Evolutionary conservation across 108 stramenopile species (phyloP), one percentile per base, ranked within the genome.

Genomic region (Cyclotella atomus): DNA sequence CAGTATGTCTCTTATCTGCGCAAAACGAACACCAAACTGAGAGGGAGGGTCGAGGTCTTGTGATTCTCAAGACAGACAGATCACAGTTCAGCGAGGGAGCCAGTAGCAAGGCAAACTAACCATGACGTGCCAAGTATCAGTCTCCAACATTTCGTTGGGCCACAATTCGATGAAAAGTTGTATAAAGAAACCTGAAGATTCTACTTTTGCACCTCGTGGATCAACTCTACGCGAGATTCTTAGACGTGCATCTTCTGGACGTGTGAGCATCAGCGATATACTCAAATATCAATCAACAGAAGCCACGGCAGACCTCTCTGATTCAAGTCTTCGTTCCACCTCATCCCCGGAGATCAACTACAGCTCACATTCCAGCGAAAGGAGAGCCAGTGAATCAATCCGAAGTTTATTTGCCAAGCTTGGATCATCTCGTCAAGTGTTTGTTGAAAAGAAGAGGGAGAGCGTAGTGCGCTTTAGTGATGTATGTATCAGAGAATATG

Each of bases 401-500:
- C 52, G 10, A 1, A 10, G 21, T 52, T 23, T 52, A 6, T 52
- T 19, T 19, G 20, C 1, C 23, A n/a, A 23, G 52, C 23, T 52
- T n/a, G 52, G 52, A 23, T 52, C 52, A 5, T 52, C 52, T 23
- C 21, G 52, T 52, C 52, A 23, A 52, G 52, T 52, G 21, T 10
- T 2, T 23, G 20, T 23, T 10, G 24, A 6, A 23, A 23, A 52
- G 21, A 23, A 52, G 21, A 52, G 24, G 20, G 12, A 52, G 5
- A 33, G 21, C 9, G 15, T 9, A 12, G 57, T 59, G 30, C 57
- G 20, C 17, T 59, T 59, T 20, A 17, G 30, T 33, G 38, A 43
- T 27, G 62, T 63, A 2, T 15, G 1, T 19, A 44, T 63, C 21
- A 2, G 62, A 44, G 62, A 63, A 24, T 63, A 63, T 24, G 62